Conservation (phyloP, 1,139 yeast species). For the Pneumocystis jirovecii region DNA sequence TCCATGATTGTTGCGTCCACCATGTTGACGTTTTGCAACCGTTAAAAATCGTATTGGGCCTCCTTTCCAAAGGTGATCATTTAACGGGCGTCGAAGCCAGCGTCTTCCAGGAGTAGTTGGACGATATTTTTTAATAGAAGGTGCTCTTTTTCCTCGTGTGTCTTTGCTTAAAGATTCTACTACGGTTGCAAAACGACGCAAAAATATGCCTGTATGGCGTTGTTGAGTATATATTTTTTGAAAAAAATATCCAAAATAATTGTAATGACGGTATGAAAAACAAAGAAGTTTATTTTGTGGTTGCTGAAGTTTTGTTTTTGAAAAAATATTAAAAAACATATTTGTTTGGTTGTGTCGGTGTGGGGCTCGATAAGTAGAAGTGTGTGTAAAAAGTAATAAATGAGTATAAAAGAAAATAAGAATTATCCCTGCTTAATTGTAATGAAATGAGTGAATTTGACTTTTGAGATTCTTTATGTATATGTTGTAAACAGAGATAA, state of each 20-base stretch:
- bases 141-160: constrained; percentile 2
- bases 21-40: constrained; percentile 50
- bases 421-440: background rate
- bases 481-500: background rate
- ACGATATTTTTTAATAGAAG: constrained; percentile 14
- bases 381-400: background rate
- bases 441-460: background rate
- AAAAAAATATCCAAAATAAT: background rate
- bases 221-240: background rate
- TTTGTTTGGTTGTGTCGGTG: background rate
- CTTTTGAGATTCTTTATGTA: background rate
- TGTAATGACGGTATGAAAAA: background rate
- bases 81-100: constrained; percentile 78
- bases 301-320: background rate
- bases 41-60: constrained; percentile 68
- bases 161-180: background rate
- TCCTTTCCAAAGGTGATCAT: constrained; percentile 76
- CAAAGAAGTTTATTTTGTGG: background rate
- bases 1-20: constrained; percentile 88
- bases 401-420: background rate
- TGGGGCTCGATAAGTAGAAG: background rate
- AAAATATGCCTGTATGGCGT: background rate
- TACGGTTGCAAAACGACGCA: background rate
- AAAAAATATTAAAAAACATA: background rate
- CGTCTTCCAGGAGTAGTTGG: constrained; percentile 27